Conservation (phyloP, 192 early-diverging fungal genomes). For the Radiomyces spectabilis region DNA sequence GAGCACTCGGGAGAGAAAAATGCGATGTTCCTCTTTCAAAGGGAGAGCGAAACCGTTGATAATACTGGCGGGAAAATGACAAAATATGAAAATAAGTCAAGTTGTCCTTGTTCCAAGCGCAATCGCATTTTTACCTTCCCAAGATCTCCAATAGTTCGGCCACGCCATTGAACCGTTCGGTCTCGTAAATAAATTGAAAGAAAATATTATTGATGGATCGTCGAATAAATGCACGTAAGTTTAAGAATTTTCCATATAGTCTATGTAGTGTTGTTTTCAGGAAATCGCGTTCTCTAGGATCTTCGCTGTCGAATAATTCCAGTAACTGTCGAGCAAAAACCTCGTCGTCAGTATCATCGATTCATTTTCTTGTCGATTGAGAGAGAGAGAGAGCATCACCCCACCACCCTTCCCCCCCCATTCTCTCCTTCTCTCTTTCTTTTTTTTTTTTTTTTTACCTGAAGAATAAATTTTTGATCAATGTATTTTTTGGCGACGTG, state of each 20-base stretch:
- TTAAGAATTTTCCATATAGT: slow-evolving; percentile 98
- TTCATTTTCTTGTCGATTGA: too few species aligned
- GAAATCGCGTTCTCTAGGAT: slow-evolving; percentile 97
- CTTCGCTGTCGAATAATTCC: slow-evolving; percentile 98
- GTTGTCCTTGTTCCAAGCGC: background rate
- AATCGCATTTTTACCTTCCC: slow-evolving; percentile 61
- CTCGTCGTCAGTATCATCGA: too few species aligned
- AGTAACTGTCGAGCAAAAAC: slow-evolving; percentile 59
- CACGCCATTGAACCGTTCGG: slow-evolving; percentile 94
- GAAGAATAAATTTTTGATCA: slow-evolving; percentile 89
- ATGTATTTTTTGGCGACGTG: slow-evolving; percentile 95
- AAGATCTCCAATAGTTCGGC: slow-evolving; percentile 97
- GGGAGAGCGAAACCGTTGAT: slow-evolving; percentile 99
- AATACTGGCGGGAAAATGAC: slow-evolving; percentile 57
- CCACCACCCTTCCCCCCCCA: too few species aligned
- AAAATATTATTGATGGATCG: slow-evolving; percentile 98
- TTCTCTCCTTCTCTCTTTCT: background rate
- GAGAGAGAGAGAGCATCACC: too few species aligned
- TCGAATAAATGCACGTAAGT: slow-evolving; percentile 93
- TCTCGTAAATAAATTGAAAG: slow-evolving; percentile 97
- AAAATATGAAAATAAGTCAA: slow-evolving; percentile 6
- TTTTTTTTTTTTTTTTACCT: slow-evolving; percentile 43
- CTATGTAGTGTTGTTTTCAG: slow-evolving; percentile 97
- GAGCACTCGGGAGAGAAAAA: slow-evolving; percentile 87
- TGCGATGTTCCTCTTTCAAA: slow-evolving; percentile 98